Conservation (phyloP, 768 basidiomycete species). For the Russula vinacea region DNA sequence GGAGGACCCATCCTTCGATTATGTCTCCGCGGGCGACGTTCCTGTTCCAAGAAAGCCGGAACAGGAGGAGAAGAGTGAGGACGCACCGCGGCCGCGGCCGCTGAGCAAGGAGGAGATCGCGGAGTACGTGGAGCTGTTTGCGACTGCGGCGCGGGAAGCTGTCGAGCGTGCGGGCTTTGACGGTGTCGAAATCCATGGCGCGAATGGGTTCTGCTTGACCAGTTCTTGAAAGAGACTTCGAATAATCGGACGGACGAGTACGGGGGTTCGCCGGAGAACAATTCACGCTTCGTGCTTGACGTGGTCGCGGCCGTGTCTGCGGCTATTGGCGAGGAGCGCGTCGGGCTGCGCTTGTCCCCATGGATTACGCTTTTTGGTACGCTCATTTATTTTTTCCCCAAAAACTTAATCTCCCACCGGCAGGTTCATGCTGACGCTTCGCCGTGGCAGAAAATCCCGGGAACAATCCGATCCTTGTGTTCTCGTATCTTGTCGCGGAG, state of each 20-base stretch:
- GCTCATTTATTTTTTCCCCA: background rate
- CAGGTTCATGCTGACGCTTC: background rate
- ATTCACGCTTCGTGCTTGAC: constrained; percentile 46
- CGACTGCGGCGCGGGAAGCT: background rate
- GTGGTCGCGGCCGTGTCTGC: constrained; percentile 40
- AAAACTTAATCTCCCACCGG: background rate
- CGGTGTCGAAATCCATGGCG: constrained; percentile 40
- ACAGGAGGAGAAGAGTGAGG: background rate
- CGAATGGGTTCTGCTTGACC: constrained; percentile 40
- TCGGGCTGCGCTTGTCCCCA: constrained; percentile 41
- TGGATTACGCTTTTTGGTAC: constrained; percentile 31
- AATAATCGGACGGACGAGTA: constrained; percentile 49
- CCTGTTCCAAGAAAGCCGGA: background rate
- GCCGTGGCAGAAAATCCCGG: constrained; percentile 43
- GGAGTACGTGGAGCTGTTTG: background rate
- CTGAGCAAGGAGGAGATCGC: constrained; percentile 43
- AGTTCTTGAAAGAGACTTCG: constrained; percentile 40
- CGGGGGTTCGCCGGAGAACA: constrained; percentile 49
- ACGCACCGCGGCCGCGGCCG: background rate
- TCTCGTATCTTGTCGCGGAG: constrained; percentile 46
- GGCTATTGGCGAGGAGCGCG: constrained; percentile 43
- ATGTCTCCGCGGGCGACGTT: constrained; percentile 35
- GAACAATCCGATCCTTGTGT: constrained; percentile 54
- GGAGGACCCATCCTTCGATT: constrained; percentile 30
- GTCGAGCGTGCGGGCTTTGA: constrained; percentile 1